Conservation (phyloP, 129 eudicot species). For the Saussurea involucrata region DNA sequence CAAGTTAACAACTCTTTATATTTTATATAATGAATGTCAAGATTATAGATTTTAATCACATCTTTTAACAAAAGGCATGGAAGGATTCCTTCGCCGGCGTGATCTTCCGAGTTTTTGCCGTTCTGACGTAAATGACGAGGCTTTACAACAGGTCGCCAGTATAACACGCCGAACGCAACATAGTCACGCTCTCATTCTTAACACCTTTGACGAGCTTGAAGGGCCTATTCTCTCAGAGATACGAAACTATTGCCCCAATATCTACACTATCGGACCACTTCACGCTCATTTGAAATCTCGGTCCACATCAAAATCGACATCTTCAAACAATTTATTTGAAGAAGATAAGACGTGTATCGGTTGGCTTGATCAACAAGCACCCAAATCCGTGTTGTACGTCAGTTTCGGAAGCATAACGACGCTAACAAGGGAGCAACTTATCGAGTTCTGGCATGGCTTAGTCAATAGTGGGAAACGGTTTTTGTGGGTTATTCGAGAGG, state of each 20-base stretch:
- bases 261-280: conserved; percentile 64
- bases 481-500: conserved; percentile 51
- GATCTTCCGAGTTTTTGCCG: conserved; percentile 61
- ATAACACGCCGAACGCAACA: conserved; percentile 9
- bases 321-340: conserved; percentile 46
- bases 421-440: conserved; percentile 37
- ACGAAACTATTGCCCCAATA: conserved; percentile 31
- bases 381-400: conserved; percentile 50
- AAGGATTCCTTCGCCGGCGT: conserved; percentile 46
- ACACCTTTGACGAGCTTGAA: conserved; percentile 68
- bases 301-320: conserved; percentile 7
- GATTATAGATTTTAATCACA: too few species aligned
- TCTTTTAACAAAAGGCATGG: too few species aligned
- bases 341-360: conserved; percentile 48
- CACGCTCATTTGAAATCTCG: conserved; percentile 48
- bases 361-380: conserved; percentile 51
- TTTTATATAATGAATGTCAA: too few species aligned
- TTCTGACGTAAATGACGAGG: conserved; percentile 1
- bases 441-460: conserved; percentile 58
- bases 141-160: neutral
- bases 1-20: too few species aligned
- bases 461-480: conserved; percentile 40
- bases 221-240: conserved; percentile 44
- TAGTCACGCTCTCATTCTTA: conserved; percentile 43
- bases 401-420: conserved; percentile 39